Conservation (phyloP, 345 rosid genomes). For the Turnera subulata region DNA sequence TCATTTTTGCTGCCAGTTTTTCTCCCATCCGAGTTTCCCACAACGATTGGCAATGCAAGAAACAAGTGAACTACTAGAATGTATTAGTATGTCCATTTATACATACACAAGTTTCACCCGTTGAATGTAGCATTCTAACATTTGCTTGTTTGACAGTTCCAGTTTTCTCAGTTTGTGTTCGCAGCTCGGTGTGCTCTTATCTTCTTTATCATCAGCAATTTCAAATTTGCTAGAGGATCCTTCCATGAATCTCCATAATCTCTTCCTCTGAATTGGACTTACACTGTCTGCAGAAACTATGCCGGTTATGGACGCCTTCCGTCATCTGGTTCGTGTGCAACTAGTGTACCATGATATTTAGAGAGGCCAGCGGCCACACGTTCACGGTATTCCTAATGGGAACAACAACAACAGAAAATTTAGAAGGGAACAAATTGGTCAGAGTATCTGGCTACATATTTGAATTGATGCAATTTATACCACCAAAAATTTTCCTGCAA, state of each 20-base stretch:
- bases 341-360: constrained; percentile 58
- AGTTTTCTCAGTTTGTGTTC: constrained; percentile 53
- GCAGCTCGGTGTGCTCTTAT: constrained; percentile 77
- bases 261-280: constrained; percentile 28
- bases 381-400: constrained; percentile 60
- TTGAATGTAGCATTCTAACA: constrained; percentile 40
- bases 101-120: not conserved
- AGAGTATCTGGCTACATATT: not conserved
- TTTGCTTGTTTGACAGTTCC: constrained; percentile 81
- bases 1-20: not conserved
- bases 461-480: not conserved
- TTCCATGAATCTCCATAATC: constrained; percentile 50
- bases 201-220: constrained; percentile 82
- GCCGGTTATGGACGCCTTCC: constrained; percentile 34
- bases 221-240: constrained; percentile 75
- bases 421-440: not conserved
- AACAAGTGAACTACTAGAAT: not conserved
- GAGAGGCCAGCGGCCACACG: constrained; percentile 68
- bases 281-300: constrained; percentile 21
- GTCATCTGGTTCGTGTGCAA: constrained; percentile 29
- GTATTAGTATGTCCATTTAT: not conserved
- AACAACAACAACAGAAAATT: constrained; percentile 2
- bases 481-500: not conserved
- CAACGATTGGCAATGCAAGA: not conserved
- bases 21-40: not conserved